These are phyloP conservation scores for Phytophthora constricta DNA, from an alignment of 352 stramenopile genomes.

Conservation along the genomic window DNA sequence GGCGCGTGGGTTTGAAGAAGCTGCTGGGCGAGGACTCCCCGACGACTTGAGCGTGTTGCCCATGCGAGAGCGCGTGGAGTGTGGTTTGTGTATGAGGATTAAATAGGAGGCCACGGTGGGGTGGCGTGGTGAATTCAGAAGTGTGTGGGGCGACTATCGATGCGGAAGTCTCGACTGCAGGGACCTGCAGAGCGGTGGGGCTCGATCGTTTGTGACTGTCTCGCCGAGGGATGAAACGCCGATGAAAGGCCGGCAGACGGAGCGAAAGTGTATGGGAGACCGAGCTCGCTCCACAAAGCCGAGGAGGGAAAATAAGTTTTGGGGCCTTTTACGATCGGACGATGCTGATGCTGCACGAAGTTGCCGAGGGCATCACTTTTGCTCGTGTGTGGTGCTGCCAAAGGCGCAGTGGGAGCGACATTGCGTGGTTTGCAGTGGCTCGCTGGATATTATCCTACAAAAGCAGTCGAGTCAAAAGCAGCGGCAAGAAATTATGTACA, in stretches of 20 bases:
- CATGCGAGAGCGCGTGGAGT: constrained; percentile 34
- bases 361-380: neutral
- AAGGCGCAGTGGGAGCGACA: neutral
- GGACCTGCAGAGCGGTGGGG: neutral
- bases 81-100: too few species aligned
- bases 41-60: constrained; percentile 28
- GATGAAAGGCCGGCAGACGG: neutral
- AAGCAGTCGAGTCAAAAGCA: too few species aligned
- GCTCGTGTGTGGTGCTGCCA: neutral
- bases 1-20: constrained; percentile 26
- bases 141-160: neutral
- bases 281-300: too few species aligned
- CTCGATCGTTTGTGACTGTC: neutral
- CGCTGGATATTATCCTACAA: too few species aligned
- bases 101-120: neutral
- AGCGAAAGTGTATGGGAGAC: neutral
- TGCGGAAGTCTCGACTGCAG: neutral
- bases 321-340: neutral
- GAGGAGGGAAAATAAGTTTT: neutral
- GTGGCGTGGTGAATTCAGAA: constrained; percentile 2
- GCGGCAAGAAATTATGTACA: too few species aligned
- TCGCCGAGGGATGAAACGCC: neutral
- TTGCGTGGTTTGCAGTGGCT: too few species aligned
- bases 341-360: neutral
- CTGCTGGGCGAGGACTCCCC: constrained; percentile 21